Evolutionary conservation across 129 eudicot genomes (phyloP), one percentile per base, ranked within the genome.

Genomic region (Tagetes erecta): DNA sequence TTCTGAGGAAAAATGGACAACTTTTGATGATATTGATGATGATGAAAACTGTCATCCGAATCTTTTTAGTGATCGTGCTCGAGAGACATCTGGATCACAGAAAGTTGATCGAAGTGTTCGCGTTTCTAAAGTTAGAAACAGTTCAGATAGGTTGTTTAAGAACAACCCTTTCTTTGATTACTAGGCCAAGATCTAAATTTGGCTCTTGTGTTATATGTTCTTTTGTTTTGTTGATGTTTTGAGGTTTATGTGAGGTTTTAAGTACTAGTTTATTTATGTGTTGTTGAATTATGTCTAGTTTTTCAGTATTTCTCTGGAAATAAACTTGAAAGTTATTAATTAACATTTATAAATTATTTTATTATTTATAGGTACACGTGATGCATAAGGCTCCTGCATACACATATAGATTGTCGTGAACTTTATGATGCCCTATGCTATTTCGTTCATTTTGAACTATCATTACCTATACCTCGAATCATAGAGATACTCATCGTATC

Each of bases 1-100:
- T 74, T 57, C 82, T 2, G 85, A 86, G 39, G 71, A 74, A 81
- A 87, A 95, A 87, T 78, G 91, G 80, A 88, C 97, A 44, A 88
- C 88, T 62, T 87, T 86, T 71, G 42, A 60, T 60, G 88, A 91
- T 35, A 89, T 84, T 68, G 88, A 91, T 39, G 96, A 85, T 58
- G 89, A 84, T 64, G 91, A 91, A 75, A 95, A 91, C 53, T 73
- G 84, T 50, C 94, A 91, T 78, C 97, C 99, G 3, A 88, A 91
- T 83, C 96, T 86, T 41, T 88, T 91, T 71, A 76, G 84, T 12
- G 69, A 88, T 50, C 75, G 31, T 0, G 41, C 31, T 39, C 80
- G 36, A 9, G 74, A 55, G 55, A 13, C 83, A 8, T 35, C 76
- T 67, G 83, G 71, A 73, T 12, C 76, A 6, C 76, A 75, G 71